Evolutionary conservation across 208 protist species (phyloP).

Genomic region (Leishmania braziliensis): DNA sequence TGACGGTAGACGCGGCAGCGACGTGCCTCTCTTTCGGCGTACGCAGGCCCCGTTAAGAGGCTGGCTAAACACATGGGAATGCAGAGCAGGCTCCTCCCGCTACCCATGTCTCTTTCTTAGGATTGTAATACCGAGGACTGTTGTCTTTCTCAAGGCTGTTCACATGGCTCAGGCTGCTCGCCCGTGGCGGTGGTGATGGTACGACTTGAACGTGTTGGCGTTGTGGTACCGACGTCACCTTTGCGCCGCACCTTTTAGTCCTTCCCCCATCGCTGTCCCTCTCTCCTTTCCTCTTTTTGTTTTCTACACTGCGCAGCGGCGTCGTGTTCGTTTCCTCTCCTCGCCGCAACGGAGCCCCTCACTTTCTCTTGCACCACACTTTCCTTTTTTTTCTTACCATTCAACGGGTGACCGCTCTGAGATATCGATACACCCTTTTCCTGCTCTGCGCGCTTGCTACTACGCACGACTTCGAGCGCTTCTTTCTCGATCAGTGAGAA

Average conservation of each 20-base stretch:
- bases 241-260: background rate
- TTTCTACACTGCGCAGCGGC: background rate
- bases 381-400: background rate
- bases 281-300: background rate
- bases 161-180: background rate
- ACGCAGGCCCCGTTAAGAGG: background rate
- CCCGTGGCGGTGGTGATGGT: background rate
- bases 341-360: background rate
- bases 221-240: background rate
- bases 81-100: background rate
- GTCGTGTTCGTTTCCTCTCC: background rate
- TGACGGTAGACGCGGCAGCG: background rate
- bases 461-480: background rate
- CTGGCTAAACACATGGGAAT: background rate
- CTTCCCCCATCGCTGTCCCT: background rate
- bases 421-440: background rate
- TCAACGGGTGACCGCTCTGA: background rate
- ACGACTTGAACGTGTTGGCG: background rate
- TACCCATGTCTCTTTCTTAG: background rate
- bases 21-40: background rate
- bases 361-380: background rate
- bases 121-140: background rate
- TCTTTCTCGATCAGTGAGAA: background rate
- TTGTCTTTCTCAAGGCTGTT: background rate
- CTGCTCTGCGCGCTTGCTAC: background rate